Evolutionary conservation across 352 stramenopile genomes (phyloP).

Genomic region (Nothophytophthora sp.): DNA sequence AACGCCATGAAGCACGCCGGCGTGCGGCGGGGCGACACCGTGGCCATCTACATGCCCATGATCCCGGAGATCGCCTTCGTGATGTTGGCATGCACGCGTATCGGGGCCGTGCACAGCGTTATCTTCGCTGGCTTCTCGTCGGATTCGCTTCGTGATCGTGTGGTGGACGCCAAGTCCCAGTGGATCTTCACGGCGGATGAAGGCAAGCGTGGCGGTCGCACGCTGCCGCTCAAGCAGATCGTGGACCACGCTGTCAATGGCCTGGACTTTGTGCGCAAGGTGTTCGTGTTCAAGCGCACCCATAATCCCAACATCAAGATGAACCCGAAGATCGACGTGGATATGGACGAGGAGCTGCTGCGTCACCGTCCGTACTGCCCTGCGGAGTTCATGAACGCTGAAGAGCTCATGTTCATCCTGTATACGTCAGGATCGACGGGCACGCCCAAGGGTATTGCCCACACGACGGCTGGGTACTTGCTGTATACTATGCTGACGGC

Average conservation of each 20-base stretch:
- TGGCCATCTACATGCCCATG: conserved; percentile 99
- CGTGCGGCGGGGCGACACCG: conserved; percentile 89
- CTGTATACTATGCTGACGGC: conserved; percentile 93
- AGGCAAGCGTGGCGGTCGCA: conserved; percentile 92
- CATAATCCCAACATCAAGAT: conserved; percentile 73
- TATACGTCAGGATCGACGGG: conserved; percentile 98
- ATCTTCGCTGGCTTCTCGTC: conserved; percentile 97
- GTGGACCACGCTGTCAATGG: conserved; percentile 92
- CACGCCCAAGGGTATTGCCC: conserved; percentile 94
- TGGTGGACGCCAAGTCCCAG: conserved; percentile 86
- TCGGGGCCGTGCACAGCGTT: conserved; percentile 96
- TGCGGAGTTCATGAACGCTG: conserved; percentile 94
- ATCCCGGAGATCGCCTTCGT: conserved; percentile 96
- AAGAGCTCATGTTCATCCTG: conserved; percentile 97
- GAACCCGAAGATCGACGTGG: conserved; percentile 85
- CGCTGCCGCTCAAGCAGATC: conserved; percentile 95
- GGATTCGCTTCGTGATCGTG: conserved; percentile 93
- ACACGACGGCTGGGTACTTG: conserved; percentile 96
- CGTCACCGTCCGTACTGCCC: conserved; percentile 94
- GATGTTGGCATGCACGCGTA: conserved; percentile 97
- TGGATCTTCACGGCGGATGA: conserved; percentile 94
- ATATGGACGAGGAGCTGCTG: conserved; percentile 90
- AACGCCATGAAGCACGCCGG: conserved; percentile 93
- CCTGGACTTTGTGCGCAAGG: conserved; percentile 89
- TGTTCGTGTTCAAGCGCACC: conserved; percentile 95